Base-by-base conservation (phyloP, 1,284 basidiomycete genomes). In the Exsudoporus floridanus region DNA sequence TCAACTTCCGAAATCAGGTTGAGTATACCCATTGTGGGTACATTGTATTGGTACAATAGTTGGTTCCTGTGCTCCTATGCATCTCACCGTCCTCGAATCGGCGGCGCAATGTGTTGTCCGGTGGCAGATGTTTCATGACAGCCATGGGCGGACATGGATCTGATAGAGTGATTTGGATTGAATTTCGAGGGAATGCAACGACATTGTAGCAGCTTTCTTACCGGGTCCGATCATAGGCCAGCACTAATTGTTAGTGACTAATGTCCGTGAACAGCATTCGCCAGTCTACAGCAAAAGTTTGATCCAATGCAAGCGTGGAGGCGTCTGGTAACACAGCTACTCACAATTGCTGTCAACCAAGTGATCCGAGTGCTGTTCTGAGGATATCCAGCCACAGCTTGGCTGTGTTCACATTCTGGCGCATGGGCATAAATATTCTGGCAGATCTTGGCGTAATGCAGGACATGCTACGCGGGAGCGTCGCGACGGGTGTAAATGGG, bases 381-480 rank as follows among this genome's bases (percentile, higher is more conserved):
- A 35, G 19, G 10, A 7, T 16, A 19, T 51, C 3, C n/a, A 25
- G 25, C 14, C 39, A 62, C 58, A 62, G 58, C 58, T 31, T 60
- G 48, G 57, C 44, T 5, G 21, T 34, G 18, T 44, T 28, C 36
- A 30, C 28, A 30, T 10, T 30, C 12, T 30, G 28, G 28, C 10
- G n/a, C 18, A 37, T 18, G 21, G 1, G 8, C 21, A 12, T 33
- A 21, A 12, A n/a, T 10, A n/a, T 25, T 33, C 33, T 18, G 37
- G 28, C 28, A 12, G 28, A 30, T 10, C 6, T 30, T 30, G 28
- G 31, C 35, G 8, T 14, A 7, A 31, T 13, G 23, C 30, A 23
- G n/a, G 25, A 28, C 12, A 23, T 28, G 14, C 6, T 16, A 28
- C 12, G 21, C 9, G 10, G 16, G 30, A 55, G 34, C 30, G 30